Base-by-base conservation (phyloP, 495 filamentous ascomycete species). In the Patellaria atrata region DNA sequence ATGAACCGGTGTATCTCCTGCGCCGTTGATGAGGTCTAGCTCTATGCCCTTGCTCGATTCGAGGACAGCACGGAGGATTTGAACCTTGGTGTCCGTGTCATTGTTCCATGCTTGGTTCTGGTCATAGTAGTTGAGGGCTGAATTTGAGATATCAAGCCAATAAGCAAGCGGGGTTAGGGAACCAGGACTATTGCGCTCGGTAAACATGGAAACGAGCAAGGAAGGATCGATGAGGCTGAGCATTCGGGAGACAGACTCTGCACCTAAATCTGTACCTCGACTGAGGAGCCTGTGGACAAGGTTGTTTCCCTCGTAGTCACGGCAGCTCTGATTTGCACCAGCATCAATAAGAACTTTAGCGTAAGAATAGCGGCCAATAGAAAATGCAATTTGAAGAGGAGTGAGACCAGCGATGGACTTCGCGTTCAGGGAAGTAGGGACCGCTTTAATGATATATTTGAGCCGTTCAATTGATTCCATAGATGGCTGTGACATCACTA, bases 1-100 rank as follows among this genome's bases (percentile, higher is more conserved):
- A 41, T 86, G 79, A 0, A 80, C 53, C 3, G 69, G 64, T 0
- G 75, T 73, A 45, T 83, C 73, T 4, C 79, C 79, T 6, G 71
- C 61, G 14, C 69, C 75, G 51, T 82, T 71, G 2, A 82, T 60
- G 27, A 74, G 56, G 13, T 67, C 61, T 1, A 81, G 60, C 8
- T 76, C 71, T 22, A 61, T 60, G 4, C 66, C 57, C 5, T 21
- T 33, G 9, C 66, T 68, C 26, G 70, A 65, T 2, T 64, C 58
- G 0, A 73, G 49, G 0, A 82, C 24, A 3, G 29, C 12, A 7
- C 23, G 7, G 2, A 54, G 40, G 3, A 68, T 38, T 5, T 50
- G 37, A 5, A 64, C 30, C 25, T 56, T 41, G 14, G 59, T 18
- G 2, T 4, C 16, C 13, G 27, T 39, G 12, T 39, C 16, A 18